Percentiles rank a stretch among this genome's conserved stretches.
phyloP scores from a whole-genome alignment of 345 rosid species.

The Ricinus communis region DNA sequence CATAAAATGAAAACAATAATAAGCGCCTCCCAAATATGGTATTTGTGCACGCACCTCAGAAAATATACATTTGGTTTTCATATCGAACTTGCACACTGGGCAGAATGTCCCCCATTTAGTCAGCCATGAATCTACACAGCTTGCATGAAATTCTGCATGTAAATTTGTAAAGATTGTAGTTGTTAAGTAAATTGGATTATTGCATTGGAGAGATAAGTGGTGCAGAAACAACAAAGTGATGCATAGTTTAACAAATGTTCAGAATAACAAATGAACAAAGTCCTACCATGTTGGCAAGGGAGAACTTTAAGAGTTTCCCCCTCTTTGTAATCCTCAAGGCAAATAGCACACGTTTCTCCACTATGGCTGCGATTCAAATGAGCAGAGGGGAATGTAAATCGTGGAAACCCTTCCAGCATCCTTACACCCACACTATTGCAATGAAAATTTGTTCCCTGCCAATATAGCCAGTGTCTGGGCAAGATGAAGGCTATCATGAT shows the following conservation, averaged over 20 bases:
- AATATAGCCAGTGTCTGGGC: slow-evolving; percentile 48
- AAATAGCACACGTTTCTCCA: slow-evolving; percentile 66
- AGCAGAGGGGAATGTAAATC: slow-evolving; percentile 41
- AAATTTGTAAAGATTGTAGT: not conserved
- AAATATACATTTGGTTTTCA: slow-evolving; percentile 36
- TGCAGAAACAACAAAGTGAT: not conserved
- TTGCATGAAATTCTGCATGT: slow-evolving; percentile 66
- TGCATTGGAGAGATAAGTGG: not conserved
- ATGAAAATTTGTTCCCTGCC: slow-evolving; percentile 34
- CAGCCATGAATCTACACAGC: slow-evolving; percentile 73
- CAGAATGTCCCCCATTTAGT: slow-evolving; percentile 72
- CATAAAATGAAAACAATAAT: too few relatives aligned
- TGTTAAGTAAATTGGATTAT: not conserved
- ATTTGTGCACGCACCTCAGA: slow-evolving; percentile 41
- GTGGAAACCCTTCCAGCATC: slow-evolving; percentile 54
- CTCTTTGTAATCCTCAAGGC: slow-evolving; percentile 71
- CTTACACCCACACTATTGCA: slow-evolving; percentile 35
- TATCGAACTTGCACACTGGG: slow-evolving; percentile 80
- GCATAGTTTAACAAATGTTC: not conserved
- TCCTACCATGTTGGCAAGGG: slow-evolving; percentile 70
- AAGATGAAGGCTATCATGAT: slow-evolving; percentile 43
- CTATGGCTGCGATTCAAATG: slow-evolving; percentile 23
- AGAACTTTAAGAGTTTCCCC: slow-evolving; percentile 67
- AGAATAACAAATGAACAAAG: not conserved
- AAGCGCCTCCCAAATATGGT: too few relatives aligned